Evolutionary conservation across 2,329 filamentous ascomycete genomes (phyloP).

Genomic region (Claviceps fusiformis): DNA sequence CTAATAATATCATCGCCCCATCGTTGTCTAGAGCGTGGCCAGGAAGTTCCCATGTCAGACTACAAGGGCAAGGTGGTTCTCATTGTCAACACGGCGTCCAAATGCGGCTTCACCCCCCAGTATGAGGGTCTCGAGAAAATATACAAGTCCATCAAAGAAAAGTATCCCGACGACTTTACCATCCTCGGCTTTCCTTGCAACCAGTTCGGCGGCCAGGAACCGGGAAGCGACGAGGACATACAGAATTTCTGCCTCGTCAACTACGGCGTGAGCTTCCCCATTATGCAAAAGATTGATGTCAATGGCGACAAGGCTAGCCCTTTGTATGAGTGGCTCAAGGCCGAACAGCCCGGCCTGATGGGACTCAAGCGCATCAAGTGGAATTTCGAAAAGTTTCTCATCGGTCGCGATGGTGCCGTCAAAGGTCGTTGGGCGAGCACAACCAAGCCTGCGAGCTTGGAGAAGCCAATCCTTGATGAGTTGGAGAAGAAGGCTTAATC

Average conservation of each 20-base stretch:
- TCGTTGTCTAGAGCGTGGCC: slow-evolving; percentile 35
- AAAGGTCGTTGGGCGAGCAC: slow-evolving; percentile 76
- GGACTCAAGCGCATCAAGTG: slow-evolving; percentile 91
- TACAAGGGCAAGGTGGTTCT: slow-evolving; percentile 90
- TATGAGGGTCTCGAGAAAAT: slow-evolving; percentile 82
- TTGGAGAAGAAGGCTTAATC: slow-evolving; percentile 36
- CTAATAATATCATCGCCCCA: slow-evolving; percentile 7
- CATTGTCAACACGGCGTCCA: slow-evolving; percentile 93
- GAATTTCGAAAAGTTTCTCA: slow-evolving; percentile 99
- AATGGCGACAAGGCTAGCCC: slow-evolving; percentile 75
- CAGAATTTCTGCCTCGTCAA: slow-evolving; percentile 81
- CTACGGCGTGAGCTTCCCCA: slow-evolving; percentile 82
- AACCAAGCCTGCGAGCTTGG: slow-evolving; percentile 71
- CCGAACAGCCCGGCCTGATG: slow-evolving; percentile 64
- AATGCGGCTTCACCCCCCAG: slow-evolving; percentile 97
- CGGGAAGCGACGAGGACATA: slow-evolving; percentile 68
- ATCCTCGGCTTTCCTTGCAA: slow-evolving; percentile 97
- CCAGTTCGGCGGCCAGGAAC: slow-evolving; percentile 88
- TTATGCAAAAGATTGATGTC: slow-evolving; percentile 85
- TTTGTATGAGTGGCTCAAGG: slow-evolving; percentile 49
- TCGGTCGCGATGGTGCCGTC: slow-evolving; percentile 75
- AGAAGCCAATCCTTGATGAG: slow-evolving; percentile 63
- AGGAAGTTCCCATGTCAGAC: slow-evolving; percentile 52
- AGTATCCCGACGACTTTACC: slow-evolving; percentile 62
- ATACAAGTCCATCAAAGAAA: slow-evolving; percentile 61